Conservation (phyloP, 441 rosid species). For the Caryocar brasiliense region DNA sequence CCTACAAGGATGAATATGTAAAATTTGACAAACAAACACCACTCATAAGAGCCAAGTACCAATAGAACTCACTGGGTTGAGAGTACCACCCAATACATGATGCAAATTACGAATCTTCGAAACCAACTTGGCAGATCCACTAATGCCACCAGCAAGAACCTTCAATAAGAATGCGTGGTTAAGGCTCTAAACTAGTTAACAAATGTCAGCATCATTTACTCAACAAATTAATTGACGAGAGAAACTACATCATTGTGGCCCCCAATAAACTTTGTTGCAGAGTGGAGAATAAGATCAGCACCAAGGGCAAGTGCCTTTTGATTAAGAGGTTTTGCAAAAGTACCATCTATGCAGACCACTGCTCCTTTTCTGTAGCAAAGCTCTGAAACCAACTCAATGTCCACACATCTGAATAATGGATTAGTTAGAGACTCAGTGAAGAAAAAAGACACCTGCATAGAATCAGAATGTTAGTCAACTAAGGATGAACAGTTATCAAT, state of each 20-base stretch:
- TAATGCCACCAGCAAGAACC: slow-evolving; percentile 91
- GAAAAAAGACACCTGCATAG: slow-evolving; percentile 74
- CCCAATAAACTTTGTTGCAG: slow-evolving; percentile 85
- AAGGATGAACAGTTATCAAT: background rate
- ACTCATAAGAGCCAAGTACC: background rate
- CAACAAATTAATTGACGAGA: slow-evolving; percentile 2
- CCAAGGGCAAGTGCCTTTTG: slow-evolving; percentile 92
- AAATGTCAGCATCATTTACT: background rate
- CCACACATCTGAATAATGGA: slow-evolving; percentile 92
- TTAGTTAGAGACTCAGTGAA: slow-evolving; percentile 94
- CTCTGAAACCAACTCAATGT: slow-evolving; percentile 73
- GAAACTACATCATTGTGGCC: slow-evolving; percentile 91
- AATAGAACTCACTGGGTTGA: slow-evolving; percentile 63
- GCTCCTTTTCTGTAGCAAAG: slow-evolving; percentile 85
- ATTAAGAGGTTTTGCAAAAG: slow-evolving; percentile 94
- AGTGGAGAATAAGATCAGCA: slow-evolving; percentile 90
- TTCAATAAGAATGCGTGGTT: slow-evolving; percentile 20
- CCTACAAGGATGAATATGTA: background rate
- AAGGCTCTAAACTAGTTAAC: too few species aligned
- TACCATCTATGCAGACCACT: slow-evolving; percentile 92
- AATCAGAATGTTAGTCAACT: slow-evolving; percentile 13
- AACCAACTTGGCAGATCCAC: slow-evolving; percentile 63
- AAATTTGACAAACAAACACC: background rate
- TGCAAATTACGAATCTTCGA: slow-evolving; percentile 77
- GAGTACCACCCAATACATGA: slow-evolving; percentile 84